Conservation (phyloP, 768 basidiomycete genomes). For the Suillus plorans region DNA sequence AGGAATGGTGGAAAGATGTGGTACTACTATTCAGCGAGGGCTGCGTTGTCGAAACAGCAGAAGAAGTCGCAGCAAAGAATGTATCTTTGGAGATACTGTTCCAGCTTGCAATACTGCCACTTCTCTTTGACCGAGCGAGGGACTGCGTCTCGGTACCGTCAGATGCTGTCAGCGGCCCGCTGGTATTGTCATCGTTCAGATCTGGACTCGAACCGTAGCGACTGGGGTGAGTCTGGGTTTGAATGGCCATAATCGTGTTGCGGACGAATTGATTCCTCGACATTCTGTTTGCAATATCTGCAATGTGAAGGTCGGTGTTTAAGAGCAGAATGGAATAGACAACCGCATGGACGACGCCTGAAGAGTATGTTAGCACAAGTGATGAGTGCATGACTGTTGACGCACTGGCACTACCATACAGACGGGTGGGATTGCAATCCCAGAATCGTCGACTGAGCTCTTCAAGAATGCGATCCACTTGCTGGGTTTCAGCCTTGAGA, state of each 20-base stretch:
- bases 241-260: slow-evolving; percentile 87
- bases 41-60: slow-evolving; percentile 32
- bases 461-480: slow-evolving; percentile 94
- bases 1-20: slow-evolving; percentile 59
- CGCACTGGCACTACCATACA: slow-evolving; percentile 88
- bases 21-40: slow-evolving; percentile 58
- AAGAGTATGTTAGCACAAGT: slow-evolving; percentile 7
- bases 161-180: slow-evolving; percentile 53
- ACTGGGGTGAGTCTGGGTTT: slow-evolving; percentile 66
- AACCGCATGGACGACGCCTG: slow-evolving; percentile 93
- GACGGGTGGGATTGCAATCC: slow-evolving; percentile 79
- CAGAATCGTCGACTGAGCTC: slow-evolving; percentile 89
- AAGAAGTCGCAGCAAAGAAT: slow-evolving; percentile 38
- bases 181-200: slow-evolving; percentile 65
- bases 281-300: slow-evolving; percentile 87
- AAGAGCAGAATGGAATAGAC: slow-evolving; percentile 90
- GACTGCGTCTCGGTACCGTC: slow-evolving; percentile 54
- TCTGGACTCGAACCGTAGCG: slow-evolving; percentile 59
- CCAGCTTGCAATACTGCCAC: slow-evolving; percentile 85
- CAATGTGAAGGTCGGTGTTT: slow-evolving; percentile 97
- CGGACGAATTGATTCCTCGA: slow-evolving; percentile 88
- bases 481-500: slow-evolving; percentile 95
- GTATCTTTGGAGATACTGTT: slow-evolving; percentile 71
- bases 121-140: slow-evolving; percentile 62
- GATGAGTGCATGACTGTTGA: slow-evolving; percentile 9